These are phyloP conservation scores for Quercus ilex DNA, from an alignment of 306 rosid genomes.

Conservation along the genomic window DNA sequence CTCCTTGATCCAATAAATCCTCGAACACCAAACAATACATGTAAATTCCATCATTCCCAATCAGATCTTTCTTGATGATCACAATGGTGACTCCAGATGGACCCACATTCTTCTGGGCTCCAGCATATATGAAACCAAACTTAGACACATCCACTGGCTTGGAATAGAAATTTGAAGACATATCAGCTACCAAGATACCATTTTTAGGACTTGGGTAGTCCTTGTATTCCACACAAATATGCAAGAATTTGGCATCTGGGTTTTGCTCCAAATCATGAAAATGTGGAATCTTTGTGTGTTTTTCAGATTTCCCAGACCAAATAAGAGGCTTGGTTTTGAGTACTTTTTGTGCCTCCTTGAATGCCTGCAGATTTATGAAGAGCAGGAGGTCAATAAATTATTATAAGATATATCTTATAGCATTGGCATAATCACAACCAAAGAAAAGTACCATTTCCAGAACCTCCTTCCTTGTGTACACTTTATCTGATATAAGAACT, in stretches of 20 bases:
- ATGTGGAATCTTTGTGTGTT: constrained; percentile 70
- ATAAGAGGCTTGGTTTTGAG: constrained; percentile 55
- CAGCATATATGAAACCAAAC: constrained; percentile 76
- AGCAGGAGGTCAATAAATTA: constrained; percentile 4
- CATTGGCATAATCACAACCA: not conserved
- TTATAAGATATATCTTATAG: not conserved
- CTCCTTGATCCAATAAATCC: constrained; percentile 82
- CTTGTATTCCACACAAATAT: constrained; percentile 88
- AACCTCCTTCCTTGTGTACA: constrained; percentile 73
- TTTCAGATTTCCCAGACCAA: constrained; percentile 77
- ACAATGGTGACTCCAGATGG: constrained; percentile 92
- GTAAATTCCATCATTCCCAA: constrained; percentile 74
- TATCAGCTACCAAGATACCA: constrained; percentile 66
- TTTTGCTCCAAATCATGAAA: constrained; percentile 59
- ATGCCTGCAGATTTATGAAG: constrained; percentile 49
- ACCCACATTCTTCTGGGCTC: constrained; percentile 86
- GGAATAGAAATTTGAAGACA: constrained; percentile 96
- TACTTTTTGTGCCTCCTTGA: constrained; percentile 85
- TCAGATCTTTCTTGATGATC: constrained; percentile 75
- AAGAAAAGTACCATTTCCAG: constrained; percentile 67
- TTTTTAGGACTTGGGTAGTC: constrained; percentile 57
- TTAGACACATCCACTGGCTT: constrained; percentile 83
- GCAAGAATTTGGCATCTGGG: constrained; percentile 58
- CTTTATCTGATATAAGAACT: constrained; percentile 81
- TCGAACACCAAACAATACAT: constrained; percentile 87